These are phyloP conservation scores for Astragalus membranaceus DNA, from an alignment of 306 rosid species.

Conservation along the genomic window DNA sequence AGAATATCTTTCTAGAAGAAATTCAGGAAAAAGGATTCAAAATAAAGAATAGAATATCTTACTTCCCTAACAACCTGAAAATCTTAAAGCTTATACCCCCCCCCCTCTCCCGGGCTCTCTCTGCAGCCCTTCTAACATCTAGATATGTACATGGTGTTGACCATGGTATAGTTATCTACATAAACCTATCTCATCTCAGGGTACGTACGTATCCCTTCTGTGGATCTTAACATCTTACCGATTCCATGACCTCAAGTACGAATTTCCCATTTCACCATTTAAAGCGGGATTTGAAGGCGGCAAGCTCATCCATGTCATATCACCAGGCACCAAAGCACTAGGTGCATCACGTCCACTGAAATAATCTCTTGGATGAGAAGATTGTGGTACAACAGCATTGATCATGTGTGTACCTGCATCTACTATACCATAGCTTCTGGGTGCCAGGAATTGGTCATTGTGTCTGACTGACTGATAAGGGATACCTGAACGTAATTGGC, in stretches of 20 bases:
- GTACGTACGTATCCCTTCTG: conserved; percentile 19
- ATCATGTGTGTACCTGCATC: conserved; percentile 50
- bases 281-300: conserved; percentile 63
- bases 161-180: conserved; percentile 75
- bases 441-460: conserved; percentile 45
- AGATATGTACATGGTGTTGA: conserved; percentile 58
- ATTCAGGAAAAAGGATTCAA: background rate
- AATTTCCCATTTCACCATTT: conserved; percentile 75
- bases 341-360: conserved; percentile 68
- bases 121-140: conserved; percentile 50
- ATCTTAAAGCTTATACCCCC: conserved; percentile 26
- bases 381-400: conserved; percentile 43
- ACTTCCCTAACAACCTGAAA: conserved; percentile 39
- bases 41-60: conserved; percentile 27
- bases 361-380: conserved; percentile 64
- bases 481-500: conserved; percentile 50
- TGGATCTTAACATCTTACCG: conserved; percentile 31
- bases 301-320: conserved; percentile 64
- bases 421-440: conserved; percentile 56
- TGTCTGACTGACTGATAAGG: conserved; percentile 48
- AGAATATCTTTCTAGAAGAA: conserved; percentile 34
- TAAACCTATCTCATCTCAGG: conserved; percentile 43
- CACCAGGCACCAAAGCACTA: conserved; percentile 51
- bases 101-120: background rate
- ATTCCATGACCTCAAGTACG: conserved; percentile 87